Percentiles rank a stretch among this genome's conserved stretches.
phyloP scores from a whole-genome alignment of 495 filamentous ascomycete species.

The Astrothelium macrocarpum region DNA sequence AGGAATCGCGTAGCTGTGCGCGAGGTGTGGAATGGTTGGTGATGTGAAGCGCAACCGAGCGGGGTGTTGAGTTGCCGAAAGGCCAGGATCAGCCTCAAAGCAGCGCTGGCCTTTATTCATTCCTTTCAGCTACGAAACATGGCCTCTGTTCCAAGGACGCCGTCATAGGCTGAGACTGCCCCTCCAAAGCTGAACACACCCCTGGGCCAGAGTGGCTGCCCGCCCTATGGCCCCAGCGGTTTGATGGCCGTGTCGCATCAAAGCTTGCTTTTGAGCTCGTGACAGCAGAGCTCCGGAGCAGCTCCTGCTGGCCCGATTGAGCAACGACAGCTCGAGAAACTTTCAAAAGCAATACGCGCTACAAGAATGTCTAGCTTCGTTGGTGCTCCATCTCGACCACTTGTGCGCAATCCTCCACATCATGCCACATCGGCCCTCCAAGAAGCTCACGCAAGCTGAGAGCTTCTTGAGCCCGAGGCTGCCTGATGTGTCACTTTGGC shows the following conservation, averaged over 20 bases:
- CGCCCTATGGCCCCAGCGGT: neutral
- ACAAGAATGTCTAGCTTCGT: no score
- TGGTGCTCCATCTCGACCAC: no score
- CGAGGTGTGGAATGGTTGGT: neutral
- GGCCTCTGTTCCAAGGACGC: no score
- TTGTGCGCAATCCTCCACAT: no score
- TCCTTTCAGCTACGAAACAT: conserved; percentile 1
- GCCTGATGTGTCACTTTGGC: neutral
- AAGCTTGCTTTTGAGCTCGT: neutral
- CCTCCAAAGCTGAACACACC: neutral
- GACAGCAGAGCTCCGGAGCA: neutral
- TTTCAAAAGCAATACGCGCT: neutral
- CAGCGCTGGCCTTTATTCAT: conserved; percentile 5
- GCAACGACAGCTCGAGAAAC: neutral
- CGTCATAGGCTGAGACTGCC: neutral
- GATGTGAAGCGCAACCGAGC: neutral
- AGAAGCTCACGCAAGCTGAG: neutral
- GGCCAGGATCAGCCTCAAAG: neutral
- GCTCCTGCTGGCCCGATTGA: neutral
- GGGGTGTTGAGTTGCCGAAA: conserved; percentile 6
- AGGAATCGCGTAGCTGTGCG: neutral
- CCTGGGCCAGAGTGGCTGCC: neutral
- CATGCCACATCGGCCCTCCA: neutral
- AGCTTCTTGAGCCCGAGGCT: neutral
- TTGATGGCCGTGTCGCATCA: neutral